Percentiles rank a stretch among this genome's conserved stretches.
These are phyloP conservation scores for Canavalia ensiformis DNA, from an alignment of 306 rosid species.

Conservation along the genomic window DNA sequence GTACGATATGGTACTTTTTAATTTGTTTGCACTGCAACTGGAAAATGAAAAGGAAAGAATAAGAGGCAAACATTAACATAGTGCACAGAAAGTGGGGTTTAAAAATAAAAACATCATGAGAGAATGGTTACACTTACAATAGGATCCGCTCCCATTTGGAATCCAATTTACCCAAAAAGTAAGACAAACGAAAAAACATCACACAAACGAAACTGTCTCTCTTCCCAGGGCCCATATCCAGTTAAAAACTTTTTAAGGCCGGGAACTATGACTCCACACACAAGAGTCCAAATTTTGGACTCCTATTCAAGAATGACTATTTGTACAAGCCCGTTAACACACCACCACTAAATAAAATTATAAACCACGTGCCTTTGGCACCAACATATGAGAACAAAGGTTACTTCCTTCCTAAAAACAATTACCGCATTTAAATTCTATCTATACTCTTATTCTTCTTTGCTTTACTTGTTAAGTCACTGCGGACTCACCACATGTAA, in stretches of 20 bases:
- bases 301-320: slow-evolving; percentile 57
- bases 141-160: slow-evolving; percentile 77
- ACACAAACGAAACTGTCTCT: slow-evolving; percentile 48
- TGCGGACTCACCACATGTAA: slow-evolving; percentile 40
- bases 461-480: slow-evolving; percentile 58
- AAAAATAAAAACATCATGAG: slow-evolving; percentile 22
- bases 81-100: slow-evolving; percentile 32
- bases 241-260: slow-evolving; percentile 71
- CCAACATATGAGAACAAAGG: slow-evolving; percentile 44
- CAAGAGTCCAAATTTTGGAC: slow-evolving; percentile 67
- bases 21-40: background rate
- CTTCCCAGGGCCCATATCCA: slow-evolving; percentile 69
- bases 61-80: background rate
- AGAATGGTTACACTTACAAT: slow-evolving; percentile 60
- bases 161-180: slow-evolving; percentile 55
- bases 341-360: slow-evolving; percentile 44
- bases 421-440: slow-evolving; percentile 48
- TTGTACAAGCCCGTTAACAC: slow-evolving; percentile 42
- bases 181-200: slow-evolving; percentile 51
- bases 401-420: slow-evolving; percentile 52
- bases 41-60: background rate
- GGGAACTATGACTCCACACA: slow-evolving; percentile 64
- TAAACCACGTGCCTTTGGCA: slow-evolving; percentile 70
- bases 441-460: slow-evolving; percentile 54
- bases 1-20: background rate